phyloP scores from a whole-genome alignment of 176 grass and related monocot genomes.

The Thalia dealbata region DNA sequence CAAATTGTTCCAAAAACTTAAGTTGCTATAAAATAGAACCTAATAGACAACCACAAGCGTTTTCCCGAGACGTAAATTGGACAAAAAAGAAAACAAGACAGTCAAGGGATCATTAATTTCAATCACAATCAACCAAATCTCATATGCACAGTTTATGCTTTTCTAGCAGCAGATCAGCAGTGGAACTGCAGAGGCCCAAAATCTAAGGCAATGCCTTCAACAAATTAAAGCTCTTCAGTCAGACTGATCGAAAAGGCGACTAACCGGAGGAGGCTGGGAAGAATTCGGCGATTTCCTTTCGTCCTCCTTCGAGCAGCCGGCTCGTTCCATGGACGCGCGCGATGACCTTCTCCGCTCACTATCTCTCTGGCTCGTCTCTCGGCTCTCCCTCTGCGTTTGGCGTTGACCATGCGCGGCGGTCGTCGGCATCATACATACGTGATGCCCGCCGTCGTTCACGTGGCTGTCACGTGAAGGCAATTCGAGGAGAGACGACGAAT shows the following conservation, averaged over 20 bases:
- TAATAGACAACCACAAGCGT: neutral
- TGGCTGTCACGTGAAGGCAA: no score
- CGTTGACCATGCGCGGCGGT: neutral
- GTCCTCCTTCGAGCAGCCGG: neutral
- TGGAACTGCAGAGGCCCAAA: no score
- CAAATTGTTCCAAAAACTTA: no score
- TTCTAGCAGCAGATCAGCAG: no score
- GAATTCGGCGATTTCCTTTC: neutral
- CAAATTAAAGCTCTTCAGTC: neutral
- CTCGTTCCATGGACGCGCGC: neutral
- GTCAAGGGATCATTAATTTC: neutral
- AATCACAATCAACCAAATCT: neutral
- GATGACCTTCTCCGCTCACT: neutral
- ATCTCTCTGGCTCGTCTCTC: no score
- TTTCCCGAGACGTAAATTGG: neutral
- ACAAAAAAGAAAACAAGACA: no score
- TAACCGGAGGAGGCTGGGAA: neutral
- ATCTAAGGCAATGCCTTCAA: neutral
- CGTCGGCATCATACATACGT: no score
- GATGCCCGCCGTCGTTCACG: no score
- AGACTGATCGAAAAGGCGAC: neutral
- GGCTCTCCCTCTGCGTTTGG: neutral
- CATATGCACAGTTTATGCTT: no score
- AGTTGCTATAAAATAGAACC: no score
- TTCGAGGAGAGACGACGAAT: no score